Evolutionary conservation across 345 rosid species (phyloP), one percentile per base, ranked within the genome.

Genomic region (Iberis pinnata): DNA sequence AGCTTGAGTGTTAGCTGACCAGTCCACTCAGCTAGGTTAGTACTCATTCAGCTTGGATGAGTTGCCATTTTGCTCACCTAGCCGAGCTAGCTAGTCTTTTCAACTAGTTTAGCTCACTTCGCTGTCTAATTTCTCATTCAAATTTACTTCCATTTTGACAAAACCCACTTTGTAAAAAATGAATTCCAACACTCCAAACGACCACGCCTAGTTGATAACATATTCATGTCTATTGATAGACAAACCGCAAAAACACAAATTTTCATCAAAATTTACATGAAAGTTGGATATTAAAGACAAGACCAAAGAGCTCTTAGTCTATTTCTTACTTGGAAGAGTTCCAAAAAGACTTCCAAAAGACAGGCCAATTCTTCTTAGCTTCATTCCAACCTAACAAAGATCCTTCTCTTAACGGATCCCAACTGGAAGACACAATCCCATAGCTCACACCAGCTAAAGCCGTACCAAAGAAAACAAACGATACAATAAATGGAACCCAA

Each of bases 331-430:
- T 56, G 17, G 89, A 72, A 60, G 76, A 50, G 8, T 79, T 89
- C 84, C 96, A 59, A 17, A 90, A 65, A 61, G 98, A 90, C 52
- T 80, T 92, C 95, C 96, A 90, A 60, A 84, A 90, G 19, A 84
- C 92, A 40, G 98, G 96, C 92, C 92, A 90, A 25, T 90, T 90
- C 82, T 76, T 90, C 68, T 61, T 75, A 56, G 98, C 96, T 73
- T 90, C 98, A 11, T 68, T 90, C 98, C 96, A 90, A 12, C 96
- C 96, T 75, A 87, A 63, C 45, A 80, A 73, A 0, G 98, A 87
- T 12, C 98, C 96, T 75, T 87, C 89, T 66, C 96, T 82, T 70
- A 78, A 14, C 0, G 98, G 96, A 78, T 90, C 98, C 98, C 98
- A 90, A 44, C 98, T 87, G 9, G 96, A 69, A 7, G 98, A 90